Base-by-base conservation (phyloP, 176 grass and related monocot species). In the Juncus effusus region DNA sequence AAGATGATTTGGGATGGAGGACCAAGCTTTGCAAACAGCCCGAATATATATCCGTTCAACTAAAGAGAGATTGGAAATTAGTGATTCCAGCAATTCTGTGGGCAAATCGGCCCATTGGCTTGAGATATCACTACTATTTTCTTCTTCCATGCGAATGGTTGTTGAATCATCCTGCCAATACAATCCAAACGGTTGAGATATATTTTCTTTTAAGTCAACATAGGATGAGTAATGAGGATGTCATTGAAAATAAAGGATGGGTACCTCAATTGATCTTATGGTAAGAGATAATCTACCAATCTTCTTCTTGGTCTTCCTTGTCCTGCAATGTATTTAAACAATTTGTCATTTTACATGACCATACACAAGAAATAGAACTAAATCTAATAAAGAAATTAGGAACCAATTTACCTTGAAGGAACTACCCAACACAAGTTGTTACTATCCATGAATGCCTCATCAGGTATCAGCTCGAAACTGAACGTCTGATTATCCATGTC, bases 1-100 rank as follows among this genome's bases (percentile, higher is more conserved):
- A 49, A 49, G 16, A 11, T 5, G 13, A 35, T 53, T 75, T 13
- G 54, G 52, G 12, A 81, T 16, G n/a, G 1, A 58, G 19, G 50
- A 57, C 61, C 78, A 80, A 19, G 40, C 7, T 28, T 81, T 75
- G 70, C 62, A 68, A 45, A 81, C 40, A 0, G 78, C 42, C 60
- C 28, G 35, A 44, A 81, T 59, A 3, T 41, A 37, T 38, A 81
- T 4, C 2, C 42, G 40, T 4, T 81, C 70, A 0, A 67, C 54
- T 8, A 75, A 60, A 15, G 16, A 67, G 5, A 75, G 54, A 5
- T 49, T 54, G 13, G 38, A 35, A 44, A 60, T n/a, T 4, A 75
- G 4, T 37, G 53, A 16, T 35, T 68, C 13, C 0, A 75, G 35
- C 62, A 81, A 67, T 62, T 61, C 10, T 12, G 6, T 39, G 53